A percentile compares a stretch with the other conserved stretches of the same genome.
Evolutionary conservation across 495 filamentous ascomycete genomes (phyloP).

Genomic region (Xylaria sp.): DNA sequence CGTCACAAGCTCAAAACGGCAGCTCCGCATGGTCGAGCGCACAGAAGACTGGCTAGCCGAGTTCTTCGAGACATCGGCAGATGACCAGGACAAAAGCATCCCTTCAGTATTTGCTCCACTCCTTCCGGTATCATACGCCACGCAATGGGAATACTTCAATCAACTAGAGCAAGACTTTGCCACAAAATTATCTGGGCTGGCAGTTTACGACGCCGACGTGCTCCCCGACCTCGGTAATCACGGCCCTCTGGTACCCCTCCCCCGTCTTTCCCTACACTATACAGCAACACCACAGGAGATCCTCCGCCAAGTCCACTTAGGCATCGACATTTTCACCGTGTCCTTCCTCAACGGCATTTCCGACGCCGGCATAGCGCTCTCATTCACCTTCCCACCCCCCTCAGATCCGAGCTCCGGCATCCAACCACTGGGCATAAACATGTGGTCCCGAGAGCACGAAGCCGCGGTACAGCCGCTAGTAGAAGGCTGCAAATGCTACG

Average conservation of each 20-base stretch:
- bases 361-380: constrained; percentile 85
- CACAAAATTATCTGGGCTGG: constrained; percentile 72
- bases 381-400: constrained; percentile 73
- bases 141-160: constrained; percentile 79
- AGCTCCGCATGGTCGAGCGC: constrained; percentile 83
- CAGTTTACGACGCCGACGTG: constrained; percentile 78
- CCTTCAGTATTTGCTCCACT: constrained; percentile 77
- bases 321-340: constrained; percentile 79
- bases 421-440: constrained; percentile 72
- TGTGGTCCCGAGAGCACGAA: constrained; percentile 69
- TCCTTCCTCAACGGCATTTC: constrained; percentile 76
- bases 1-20: constrained; percentile 69
- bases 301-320: constrained; percentile 73
- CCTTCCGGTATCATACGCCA: constrained; percentile 73
- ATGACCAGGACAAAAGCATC: constrained; percentile 40
- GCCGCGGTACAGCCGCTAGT: constrained; percentile 65
- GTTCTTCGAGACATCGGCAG: constrained; percentile 55
- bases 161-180: constrained; percentile 61
- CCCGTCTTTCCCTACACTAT: constrained; percentile 74
- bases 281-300: constrained; percentile 75
- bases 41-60: constrained; percentile 76
- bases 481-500: constrained; percentile 75
- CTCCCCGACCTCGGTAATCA: constrained; percentile 66
- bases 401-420: not conserved
- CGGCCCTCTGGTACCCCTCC: constrained; percentile 61